Base-by-base conservation (phyloP, 305 asterid species). In the Petunia hybrid region DNA sequence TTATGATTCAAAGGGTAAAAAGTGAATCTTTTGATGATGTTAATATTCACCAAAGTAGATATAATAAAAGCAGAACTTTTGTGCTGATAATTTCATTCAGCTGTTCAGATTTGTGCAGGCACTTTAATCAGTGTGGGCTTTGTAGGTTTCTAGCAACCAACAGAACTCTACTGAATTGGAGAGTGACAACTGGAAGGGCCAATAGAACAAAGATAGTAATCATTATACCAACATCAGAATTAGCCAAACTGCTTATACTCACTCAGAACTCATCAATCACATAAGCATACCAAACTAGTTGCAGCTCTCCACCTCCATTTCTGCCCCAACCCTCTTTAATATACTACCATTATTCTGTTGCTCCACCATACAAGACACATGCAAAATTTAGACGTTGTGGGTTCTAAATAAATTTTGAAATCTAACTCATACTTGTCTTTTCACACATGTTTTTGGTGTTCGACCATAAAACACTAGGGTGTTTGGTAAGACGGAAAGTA, bases 121-220 rank as follows among this genome's bases (percentile, higher is more conserved):
- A 87, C 90, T 87, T 84, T 80, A 85, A 89, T 87, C 86, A 81
- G 66, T 51, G 83, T 81, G 87, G 89, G 81, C 88, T 78, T 83
- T 75, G 67, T 63, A 78, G 51, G 69, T 42, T 80, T 83, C 59
- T 78, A 73, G 59, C 61, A 81, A 83, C 78, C 84, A 81, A 77
- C 78, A 80, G 56, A 78, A 39, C 6, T 51, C 83, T 51, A 76
- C 53, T 77, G 76, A 69, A 51, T 69, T 63, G 80, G 83, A 76
- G 70, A 40, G 69, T 65, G 86, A 83, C 89, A 78, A 82, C 63
- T 83, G 83, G 84, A 59, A 69, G 83, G 77, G 51, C 76, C 80
- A 81, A 82, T 13, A 10, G 63, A 35, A 68, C 89, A 74, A 80
- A 87, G 66, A 77, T 81, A 59, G 82, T 82, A 84, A 87, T 86